Percentiles rank a stretch among this genome's conserved stretches.
Evolutionary conservation across 2,329 filamentous ascomycete species (phyloP).

Genomic region (Mollisia scopiformis): DNA sequence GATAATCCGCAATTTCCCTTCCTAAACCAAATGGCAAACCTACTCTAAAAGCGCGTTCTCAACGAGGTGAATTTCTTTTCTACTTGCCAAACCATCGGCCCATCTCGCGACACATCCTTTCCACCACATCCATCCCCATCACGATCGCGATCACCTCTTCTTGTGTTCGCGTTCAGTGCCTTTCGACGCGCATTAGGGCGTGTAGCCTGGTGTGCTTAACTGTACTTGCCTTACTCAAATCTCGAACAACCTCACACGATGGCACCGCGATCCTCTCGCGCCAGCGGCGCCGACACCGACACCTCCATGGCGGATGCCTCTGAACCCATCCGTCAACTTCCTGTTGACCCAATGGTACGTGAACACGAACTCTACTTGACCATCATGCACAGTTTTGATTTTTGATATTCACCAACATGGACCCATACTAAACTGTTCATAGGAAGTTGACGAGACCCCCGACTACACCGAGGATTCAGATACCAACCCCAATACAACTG

Average conservation of each 20-base stretch:
- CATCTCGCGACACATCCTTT: no score
- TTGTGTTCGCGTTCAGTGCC: neutral
- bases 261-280: constrained; percentile 57
- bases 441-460: constrained; percentile 67
- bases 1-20: no score
- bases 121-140: neutral
- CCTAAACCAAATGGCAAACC: no score
- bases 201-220: constrained; percentile 10
- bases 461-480: constrained; percentile 70
- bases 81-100: no score
- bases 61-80: neutral
- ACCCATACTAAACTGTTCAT: constrained; percentile 9
- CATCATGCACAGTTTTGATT: neutral
- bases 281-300: constrained; percentile 50
- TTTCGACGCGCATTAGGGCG: constrained; percentile 16
- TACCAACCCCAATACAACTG: constrained; percentile 69
- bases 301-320: constrained; percentile 66
- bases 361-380: neutral
- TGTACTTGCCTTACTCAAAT: constrained; percentile 33
- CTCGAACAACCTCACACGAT: constrained; percentile 42
- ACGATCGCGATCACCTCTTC: neutral
- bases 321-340: constrained; percentile 37
- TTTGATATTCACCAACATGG: neutral
- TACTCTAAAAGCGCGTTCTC: no score
- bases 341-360: constrained; percentile 39